Base-by-base conservation (phyloP, 1,139 yeast genomes). In the Taphrina communis region DNA sequence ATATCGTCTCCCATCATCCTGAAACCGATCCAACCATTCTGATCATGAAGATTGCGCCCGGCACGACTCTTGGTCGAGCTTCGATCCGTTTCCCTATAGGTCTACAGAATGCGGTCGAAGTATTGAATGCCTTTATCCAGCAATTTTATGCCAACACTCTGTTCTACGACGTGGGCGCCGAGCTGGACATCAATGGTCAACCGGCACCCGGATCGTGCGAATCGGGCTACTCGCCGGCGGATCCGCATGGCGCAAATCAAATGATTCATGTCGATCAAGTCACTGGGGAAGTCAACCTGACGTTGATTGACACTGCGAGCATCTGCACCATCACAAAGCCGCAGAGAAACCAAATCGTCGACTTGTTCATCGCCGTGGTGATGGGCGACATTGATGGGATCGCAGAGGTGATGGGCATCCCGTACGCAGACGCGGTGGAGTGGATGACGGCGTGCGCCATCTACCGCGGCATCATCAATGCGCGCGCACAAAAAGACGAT, bases 31-130 rank as follows among this genome's bases (percentile, higher is more conserved):
- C 62, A 12, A 58, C 62, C 14, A 46, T 58, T 14, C 42, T 58
- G 17, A 44, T 58, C 41, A 58, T 58, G 62, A 42, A 46, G 44
- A 31, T 46, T 44, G 62, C 62, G 8, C 62, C 62, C 14, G 62
- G 62, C 31, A 58, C 62, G 42, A 58, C 62, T 9, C 8, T 58
- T 21, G 62, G 62, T 14, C 52, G 62, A 6, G 62, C 62, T 8
- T 42, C 62, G 14, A 58, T 58, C 53, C 21, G 62, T 4, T 58
- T 58, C 31, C 62, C 62, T 2, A 46, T 58, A 9, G 62, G 62
- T 4, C 62, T 58, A 7, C 21, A 58, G 25, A 58, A 58, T 35
- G 62, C 62, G 6, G 62, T 58, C 41, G 31, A 58, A 14, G 51
- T 31, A 52, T n/a, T 58, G 36, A 58, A 58, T 25, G 53, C 62